phyloP scores from a whole-genome alignment of 192 early-diverging fungal genomes.

The Physocladia obscura region DNA sequence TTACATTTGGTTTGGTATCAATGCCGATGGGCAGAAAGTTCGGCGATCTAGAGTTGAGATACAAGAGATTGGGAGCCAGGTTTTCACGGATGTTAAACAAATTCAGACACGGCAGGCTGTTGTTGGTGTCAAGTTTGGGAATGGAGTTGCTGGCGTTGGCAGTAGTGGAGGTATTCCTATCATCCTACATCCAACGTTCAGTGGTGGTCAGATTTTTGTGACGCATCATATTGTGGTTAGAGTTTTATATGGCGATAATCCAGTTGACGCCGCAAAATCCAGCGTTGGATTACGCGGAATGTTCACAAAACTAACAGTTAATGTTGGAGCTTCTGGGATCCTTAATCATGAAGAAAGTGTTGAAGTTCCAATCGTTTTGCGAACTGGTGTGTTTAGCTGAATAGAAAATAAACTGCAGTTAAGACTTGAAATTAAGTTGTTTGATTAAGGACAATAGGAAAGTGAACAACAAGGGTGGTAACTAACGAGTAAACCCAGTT shows the following conservation, averaged over 20 bases:
- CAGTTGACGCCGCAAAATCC: background rate
- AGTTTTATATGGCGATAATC: conserved; percentile 8
- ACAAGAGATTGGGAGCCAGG: background rate
- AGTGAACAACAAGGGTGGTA: too few relatives aligned
- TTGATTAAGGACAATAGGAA: too few relatives aligned
- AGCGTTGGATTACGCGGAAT: background rate
- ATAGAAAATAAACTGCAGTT: too few relatives aligned
- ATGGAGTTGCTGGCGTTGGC: background rate
- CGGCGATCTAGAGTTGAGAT: background rate
- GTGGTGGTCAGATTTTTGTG: conserved; percentile 11
- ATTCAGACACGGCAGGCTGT: background rate
- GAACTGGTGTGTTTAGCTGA: conserved; percentile 3
- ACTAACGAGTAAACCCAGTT: too few relatives aligned
- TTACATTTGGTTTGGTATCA: background rate
- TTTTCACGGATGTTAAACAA: background rate
- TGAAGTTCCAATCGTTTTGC: background rate
- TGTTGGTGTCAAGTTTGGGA: background rate
- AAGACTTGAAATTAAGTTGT: too few relatives aligned
- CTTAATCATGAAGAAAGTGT: background rate
- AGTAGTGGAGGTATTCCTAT: background rate
- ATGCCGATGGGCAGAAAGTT: background rate
- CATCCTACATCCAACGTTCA: conserved; percentile 11
- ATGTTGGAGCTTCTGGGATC: background rate
- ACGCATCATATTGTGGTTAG: background rate
- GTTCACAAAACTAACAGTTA: conserved; percentile 1